Percentiles rank a stretch among this genome's conserved stretches.
Conservation (phyloP, 306 rosid genomes). For the Canavalia ensiformis region DNA sequence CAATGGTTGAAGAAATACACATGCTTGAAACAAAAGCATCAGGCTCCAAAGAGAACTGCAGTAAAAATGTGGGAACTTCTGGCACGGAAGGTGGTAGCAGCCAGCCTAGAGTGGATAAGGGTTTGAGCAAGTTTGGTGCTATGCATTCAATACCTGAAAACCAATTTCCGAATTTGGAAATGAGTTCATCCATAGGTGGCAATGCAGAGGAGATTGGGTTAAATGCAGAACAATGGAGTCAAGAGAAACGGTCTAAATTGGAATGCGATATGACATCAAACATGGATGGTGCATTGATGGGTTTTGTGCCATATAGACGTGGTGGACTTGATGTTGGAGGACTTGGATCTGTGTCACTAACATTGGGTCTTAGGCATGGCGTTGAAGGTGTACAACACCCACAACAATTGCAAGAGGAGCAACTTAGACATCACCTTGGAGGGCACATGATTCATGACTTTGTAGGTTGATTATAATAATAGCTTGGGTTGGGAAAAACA, state of each 20-base stretch:
- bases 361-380: conserved; percentile 80
- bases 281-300: conserved; percentile 69
- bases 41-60: conserved; percentile 42
- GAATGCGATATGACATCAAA: conserved; percentile 60
- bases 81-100: conserved; percentile 47
- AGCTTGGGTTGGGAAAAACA: background rate
- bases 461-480: conserved; percentile 59
- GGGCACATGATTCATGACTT: conserved; percentile 72
- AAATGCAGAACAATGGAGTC: conserved; percentile 55
- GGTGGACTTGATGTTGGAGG: conserved; percentile 66
- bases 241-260: conserved; percentile 71
- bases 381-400: conserved; percentile 63
- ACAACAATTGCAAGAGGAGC: conserved; percentile 62
- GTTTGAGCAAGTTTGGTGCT: conserved; percentile 38
- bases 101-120: conserved; percentile 45
- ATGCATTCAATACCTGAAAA: conserved; percentile 47
- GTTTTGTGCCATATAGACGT: conserved; percentile 71
- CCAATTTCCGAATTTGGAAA: conserved; percentile 50
- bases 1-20: conserved; percentile 99
- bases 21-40: conserved; percentile 72
- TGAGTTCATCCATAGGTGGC: conserved; percentile 33
- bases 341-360: conserved; percentile 78
- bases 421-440: conserved; percentile 62
- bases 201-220: conserved; percentile 40
- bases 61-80: conserved; percentile 48